Conservation (phyloP, 371 early-diverging fungal species). For the Rhizopus microsporus region DNA sequence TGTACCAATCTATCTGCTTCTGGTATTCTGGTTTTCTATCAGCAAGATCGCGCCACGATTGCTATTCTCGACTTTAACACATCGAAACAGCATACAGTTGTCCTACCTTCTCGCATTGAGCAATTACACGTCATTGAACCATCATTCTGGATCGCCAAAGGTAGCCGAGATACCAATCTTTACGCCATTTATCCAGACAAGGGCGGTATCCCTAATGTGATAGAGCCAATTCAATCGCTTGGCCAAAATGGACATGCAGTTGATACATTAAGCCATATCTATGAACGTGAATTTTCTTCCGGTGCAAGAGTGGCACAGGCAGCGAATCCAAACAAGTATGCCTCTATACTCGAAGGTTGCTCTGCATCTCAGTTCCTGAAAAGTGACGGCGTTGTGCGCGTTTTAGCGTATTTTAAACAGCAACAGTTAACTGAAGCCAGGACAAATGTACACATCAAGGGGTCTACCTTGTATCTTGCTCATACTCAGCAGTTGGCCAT, state of each 20-base stretch:
- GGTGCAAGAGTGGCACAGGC: slow-evolving; percentile 28
- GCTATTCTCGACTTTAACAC: slow-evolving; percentile 67
- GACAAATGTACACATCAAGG: slow-evolving; percentile 38
- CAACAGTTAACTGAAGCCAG: slow-evolving; percentile 1
- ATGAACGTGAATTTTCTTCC: slow-evolving; percentile 25
- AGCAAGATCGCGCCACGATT: slow-evolving; percentile 54
- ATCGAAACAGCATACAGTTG: slow-evolving; percentile 53
- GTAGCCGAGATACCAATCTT: slow-evolving; percentile 49
- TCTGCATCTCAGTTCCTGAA: slow-evolving; percentile 30
- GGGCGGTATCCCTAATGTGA: slow-evolving; percentile 17
- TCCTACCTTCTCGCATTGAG: slow-evolving; percentile 46
- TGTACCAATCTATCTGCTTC: slow-evolving; percentile 44
- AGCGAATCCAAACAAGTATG: slow-evolving; percentile 20
- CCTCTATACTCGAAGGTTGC: slow-evolving; percentile 35
- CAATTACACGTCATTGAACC: slow-evolving; percentile 54
- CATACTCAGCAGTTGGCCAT: slow-evolving; percentile 61
- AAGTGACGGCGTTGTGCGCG: slow-evolving; percentile 12
- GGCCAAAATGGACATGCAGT: slow-evolving; percentile 45
- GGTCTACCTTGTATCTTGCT: slow-evolving; percentile 47
- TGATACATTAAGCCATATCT: slow-evolving; percentile 28
- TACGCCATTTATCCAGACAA: slow-evolving; percentile 43
- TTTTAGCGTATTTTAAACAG: slow-evolving; percentile 29
- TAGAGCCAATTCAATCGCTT: slow-evolving; percentile 37
- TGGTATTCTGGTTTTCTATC: slow-evolving; percentile 65
- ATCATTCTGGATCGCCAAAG: slow-evolving; percentile 60